A percentile compares a stretch with the other conserved stretches of the same genome.
Evolutionary conservation across 2,329 filamentous ascomycete species (phyloP).

Genomic region (Aspergillus sp.): DNA sequence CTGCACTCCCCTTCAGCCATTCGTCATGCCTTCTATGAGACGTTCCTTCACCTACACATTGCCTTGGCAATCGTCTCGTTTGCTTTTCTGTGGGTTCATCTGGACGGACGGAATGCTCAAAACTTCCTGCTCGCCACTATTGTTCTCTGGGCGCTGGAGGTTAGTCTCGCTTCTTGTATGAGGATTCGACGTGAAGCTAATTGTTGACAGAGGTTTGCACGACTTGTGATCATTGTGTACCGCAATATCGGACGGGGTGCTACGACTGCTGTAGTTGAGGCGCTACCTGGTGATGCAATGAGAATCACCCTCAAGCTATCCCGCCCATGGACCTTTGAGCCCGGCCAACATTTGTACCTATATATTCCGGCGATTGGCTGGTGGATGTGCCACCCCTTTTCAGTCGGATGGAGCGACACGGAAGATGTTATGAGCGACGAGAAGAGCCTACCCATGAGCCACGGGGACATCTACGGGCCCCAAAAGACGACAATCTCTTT

Average conservation of each 20-base stretch:
- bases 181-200: slow-evolving; percentile 16
- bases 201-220: slow-evolving; percentile 55
- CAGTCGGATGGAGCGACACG: slow-evolving; percentile 73
- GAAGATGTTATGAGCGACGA: slow-evolving; percentile 50
- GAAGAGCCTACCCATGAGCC: slow-evolving; percentile 50
- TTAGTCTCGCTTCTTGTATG: slow-evolving; percentile 21
- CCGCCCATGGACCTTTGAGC: slow-evolving; percentile 66
- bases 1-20: slow-evolving; percentile 76
- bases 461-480: slow-evolving; percentile 56
- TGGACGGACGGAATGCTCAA: slow-evolving; percentile 70
- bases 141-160: slow-evolving; percentile 75
- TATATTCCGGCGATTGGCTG: slow-evolving; percentile 68
- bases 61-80: slow-evolving; percentile 71
- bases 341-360: slow-evolving; percentile 76
- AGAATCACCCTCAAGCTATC: slow-evolving; percentile 73
- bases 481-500: slow-evolving; percentile 71
- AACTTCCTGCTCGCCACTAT: slow-evolving; percentile 76
- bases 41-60: slow-evolving; percentile 87
- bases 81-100: slow-evolving; percentile 77
- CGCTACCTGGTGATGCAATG: slow-evolving; percentile 70
- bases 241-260: slow-evolving; percentile 64
- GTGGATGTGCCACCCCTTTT: slow-evolving; percentile 80
- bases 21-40: slow-evolving; percentile 95
- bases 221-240: slow-evolving; percentile 67
- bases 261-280: slow-evolving; percentile 69